Conservation (phyloP, 345 rosid species). For the Schrenkiella parvula region DNA sequence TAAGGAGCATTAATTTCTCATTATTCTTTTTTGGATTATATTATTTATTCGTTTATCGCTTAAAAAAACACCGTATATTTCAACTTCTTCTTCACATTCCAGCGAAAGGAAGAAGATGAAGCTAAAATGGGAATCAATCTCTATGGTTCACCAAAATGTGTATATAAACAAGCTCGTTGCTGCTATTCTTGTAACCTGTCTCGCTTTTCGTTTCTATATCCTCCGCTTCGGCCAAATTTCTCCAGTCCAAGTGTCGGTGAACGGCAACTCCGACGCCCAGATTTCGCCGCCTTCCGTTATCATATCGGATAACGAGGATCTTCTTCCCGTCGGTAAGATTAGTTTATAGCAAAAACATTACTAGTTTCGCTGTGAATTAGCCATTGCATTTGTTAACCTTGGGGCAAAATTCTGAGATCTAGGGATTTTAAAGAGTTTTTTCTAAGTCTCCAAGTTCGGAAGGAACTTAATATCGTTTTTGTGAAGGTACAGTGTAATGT, state of each 20-base stretch:
- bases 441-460: no score
- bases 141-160: conserved; percentile 40
- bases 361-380: no score
- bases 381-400: background rate
- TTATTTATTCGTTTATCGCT: background rate
- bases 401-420: background rate
- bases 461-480: background rate
- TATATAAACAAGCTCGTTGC: conserved; percentile 48
- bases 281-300: conserved; percentile 18
- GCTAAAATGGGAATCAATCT: conserved; percentile 39
- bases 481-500: background rate
- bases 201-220: conserved; percentile 53
- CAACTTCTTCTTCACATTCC: background rate
- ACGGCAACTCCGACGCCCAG: conserved; percentile 6
- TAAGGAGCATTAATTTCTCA: background rate
- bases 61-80: background rate
- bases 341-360: background rate
- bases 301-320: conserved; percentile 44
- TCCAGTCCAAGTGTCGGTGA: conserved; percentile 19
- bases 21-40: background rate
- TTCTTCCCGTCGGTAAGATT: conserved; percentile 43
- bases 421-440: background rate
- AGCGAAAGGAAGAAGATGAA: conserved; percentile 45
- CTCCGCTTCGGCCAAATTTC: conserved; percentile 15
- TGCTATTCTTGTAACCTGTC: conserved; percentile 50